phyloP scores from a whole-genome alignment of 2,329 filamentous ascomycete genomes.

The Epicoccum nigrum region DNA sequence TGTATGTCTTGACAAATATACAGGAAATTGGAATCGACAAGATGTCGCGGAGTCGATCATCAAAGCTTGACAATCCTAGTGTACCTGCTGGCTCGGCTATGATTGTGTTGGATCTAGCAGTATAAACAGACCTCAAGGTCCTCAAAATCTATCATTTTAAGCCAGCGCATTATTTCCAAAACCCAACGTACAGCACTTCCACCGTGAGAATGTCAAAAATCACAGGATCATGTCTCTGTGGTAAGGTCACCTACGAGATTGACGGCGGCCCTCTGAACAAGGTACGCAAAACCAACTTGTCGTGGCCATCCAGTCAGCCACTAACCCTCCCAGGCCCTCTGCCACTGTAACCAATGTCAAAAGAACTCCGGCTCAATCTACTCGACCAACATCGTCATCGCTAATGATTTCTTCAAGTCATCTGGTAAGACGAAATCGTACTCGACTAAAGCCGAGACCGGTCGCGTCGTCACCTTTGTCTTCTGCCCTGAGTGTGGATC shows the following conservation, averaged over 20 bases:
- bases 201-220: slow-evolving; percentile 4
- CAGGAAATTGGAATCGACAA: no score
- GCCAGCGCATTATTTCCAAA: no score
- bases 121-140: background rate
- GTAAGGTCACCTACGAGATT: slow-evolving; percentile 14
- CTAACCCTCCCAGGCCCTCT: slow-evolving; percentile 8
- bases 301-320: no score
- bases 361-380: slow-evolving; percentile 10
- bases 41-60: background rate
- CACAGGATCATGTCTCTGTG: slow-evolving; percentile 15
- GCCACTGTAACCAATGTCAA: slow-evolving; percentile 17
- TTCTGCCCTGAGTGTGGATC: slow-evolving; percentile 15
- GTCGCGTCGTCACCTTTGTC: slow-evolving; percentile 15
- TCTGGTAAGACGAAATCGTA: slow-evolving; percentile 11
- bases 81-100: background rate
- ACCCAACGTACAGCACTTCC: background rate
- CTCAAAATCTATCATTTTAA: no score
- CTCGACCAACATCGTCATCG: slow-evolving; percentile 11
- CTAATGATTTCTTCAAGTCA: slow-evolving; percentile 16
- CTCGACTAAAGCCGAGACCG: slow-evolving; percentile 13
- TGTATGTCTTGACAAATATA: slow-evolving; percentile 10
- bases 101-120: background rate
- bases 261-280: slow-evolving; percentile 13
- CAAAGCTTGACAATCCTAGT: background rate
- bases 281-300: no score